Conservation (phyloP, 2,329 filamentous ascomycete genomes). For the Colletotrichum scovillei region DNA sequence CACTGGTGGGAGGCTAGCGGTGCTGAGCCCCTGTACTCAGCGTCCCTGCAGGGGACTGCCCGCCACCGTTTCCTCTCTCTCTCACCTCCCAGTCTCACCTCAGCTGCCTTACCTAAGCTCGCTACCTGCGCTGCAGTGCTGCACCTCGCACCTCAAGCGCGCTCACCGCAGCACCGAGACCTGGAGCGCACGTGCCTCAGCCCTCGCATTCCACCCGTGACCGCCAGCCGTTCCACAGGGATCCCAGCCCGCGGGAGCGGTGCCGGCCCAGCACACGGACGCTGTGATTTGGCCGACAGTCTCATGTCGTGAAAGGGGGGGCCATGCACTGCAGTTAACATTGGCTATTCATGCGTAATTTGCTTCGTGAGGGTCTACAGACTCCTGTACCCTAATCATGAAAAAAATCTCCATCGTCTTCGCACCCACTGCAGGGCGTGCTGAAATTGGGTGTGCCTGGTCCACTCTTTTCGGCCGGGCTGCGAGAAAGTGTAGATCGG, state of each 20-base stretch:
- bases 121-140: background rate
- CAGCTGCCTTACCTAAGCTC: conserved; percentile 4
- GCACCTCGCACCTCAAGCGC: background rate
- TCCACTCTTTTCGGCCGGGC: background rate
- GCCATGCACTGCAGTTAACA: background rate
- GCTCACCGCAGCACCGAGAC: background rate
- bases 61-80: background rate
- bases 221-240: background rate
- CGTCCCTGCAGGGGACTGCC: conserved; percentile 11
- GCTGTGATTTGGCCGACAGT: conserved; percentile 20
- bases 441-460: background rate
- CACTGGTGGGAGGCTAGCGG: background rate
- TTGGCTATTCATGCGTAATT: background rate
- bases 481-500: background rate
- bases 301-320: conserved; percentile 3
- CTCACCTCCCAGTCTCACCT: background rate
- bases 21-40: conserved; percentile 8
- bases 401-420: background rate
- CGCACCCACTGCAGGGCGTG: background rate
- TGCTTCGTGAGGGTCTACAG: background rate
- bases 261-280: background rate
- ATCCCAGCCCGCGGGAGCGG: background rate
- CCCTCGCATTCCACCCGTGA: conserved; percentile 8
- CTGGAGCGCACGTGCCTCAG: conserved; percentile 13
- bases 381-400: background rate